These are phyloP conservation scores for Salix dunnii DNA, from an alignment of 345 rosid species.

Conservation along the genomic window DNA sequence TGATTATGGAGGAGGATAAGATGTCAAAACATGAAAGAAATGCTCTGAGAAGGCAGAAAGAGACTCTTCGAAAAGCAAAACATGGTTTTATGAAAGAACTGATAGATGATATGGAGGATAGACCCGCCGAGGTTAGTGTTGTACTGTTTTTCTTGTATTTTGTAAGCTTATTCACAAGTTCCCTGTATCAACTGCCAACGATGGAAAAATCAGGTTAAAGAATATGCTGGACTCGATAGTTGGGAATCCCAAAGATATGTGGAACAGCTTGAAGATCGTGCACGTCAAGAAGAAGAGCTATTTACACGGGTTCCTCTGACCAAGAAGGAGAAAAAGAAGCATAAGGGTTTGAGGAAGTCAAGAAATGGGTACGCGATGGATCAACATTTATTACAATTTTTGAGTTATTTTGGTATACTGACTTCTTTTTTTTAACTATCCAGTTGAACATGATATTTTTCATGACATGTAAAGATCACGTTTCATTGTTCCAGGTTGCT, in stretches of 20 bases:
- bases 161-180: neutral
- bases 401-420: neutral
- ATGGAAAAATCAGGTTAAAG: conserved; percentile 53
- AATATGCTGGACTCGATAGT: conserved; percentile 62
- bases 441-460: neutral
- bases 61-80: conserved; percentile 49
- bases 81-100: conserved; percentile 62
- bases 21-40: conserved; percentile 66
- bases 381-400: neutral
- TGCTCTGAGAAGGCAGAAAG: conserved; percentile 63
- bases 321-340: conserved; percentile 63
- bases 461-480: conserved; percentile 9
- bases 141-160: conserved; percentile 3
- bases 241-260: conserved; percentile 54
- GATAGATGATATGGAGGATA: conserved; percentile 73
- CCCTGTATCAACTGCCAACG: conserved; percentile 12
- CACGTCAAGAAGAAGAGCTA: conserved; percentile 68
- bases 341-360: conserved; percentile 69
- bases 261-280: conserved; percentile 62
- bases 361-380: conserved; percentile 62
- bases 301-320: conserved; percentile 71
- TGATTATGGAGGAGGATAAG: conserved; percentile 71
- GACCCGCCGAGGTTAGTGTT: conserved; percentile 75
- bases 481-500: conserved; percentile 53
- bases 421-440: neutral